These are phyloP conservation scores for Pythium apleroticum DNA, from an alignment of 352 stramenopile species.

Conservation along the genomic window DNA sequence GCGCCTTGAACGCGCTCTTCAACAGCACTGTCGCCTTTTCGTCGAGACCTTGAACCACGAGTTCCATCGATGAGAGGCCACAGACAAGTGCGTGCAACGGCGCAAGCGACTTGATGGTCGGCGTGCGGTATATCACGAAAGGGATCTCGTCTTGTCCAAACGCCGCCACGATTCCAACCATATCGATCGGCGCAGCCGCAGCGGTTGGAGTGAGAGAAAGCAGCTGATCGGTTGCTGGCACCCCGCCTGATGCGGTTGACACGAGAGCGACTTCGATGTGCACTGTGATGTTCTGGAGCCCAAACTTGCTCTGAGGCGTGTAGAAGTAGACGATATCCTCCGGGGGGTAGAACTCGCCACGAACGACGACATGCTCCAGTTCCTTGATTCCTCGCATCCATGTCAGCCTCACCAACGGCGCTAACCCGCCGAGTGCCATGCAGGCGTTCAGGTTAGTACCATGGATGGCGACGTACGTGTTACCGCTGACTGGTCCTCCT, in stretches of 20 bases:
- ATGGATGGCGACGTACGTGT: conserved; percentile 64
- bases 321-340: conserved; percentile 79
- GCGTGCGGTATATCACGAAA: conserved; percentile 72
- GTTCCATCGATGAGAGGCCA: conserved; percentile 46
- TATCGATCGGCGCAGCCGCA: background rate
- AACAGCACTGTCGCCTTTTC: conserved; percentile 47
- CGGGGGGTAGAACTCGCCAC: conserved; percentile 54
- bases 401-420: conserved; percentile 43
- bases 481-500: conserved; percentile 63
- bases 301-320: conserved; percentile 74
- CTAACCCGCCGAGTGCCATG: conserved; percentile 28
- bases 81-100: conserved; percentile 43
- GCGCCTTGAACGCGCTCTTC: conserved; percentile 45
- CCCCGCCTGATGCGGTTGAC: background rate
- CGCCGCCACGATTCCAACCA: background rate
- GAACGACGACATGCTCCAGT: conserved; percentile 57
- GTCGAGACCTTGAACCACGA: conserved; percentile 65
- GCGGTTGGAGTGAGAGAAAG: background rate
- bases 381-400: conserved; percentile 61
- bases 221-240: background rate
- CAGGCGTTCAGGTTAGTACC: conserved; percentile 65
- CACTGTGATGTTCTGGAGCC: conserved; percentile 62
- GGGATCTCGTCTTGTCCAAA: conserved; percentile 68
- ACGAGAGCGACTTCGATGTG: conserved; percentile 45
- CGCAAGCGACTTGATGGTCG: conserved; percentile 49